phyloP scores from a whole-genome alignment of 768 basidiomycete species.

The Collybiopsis confluens region DNA sequence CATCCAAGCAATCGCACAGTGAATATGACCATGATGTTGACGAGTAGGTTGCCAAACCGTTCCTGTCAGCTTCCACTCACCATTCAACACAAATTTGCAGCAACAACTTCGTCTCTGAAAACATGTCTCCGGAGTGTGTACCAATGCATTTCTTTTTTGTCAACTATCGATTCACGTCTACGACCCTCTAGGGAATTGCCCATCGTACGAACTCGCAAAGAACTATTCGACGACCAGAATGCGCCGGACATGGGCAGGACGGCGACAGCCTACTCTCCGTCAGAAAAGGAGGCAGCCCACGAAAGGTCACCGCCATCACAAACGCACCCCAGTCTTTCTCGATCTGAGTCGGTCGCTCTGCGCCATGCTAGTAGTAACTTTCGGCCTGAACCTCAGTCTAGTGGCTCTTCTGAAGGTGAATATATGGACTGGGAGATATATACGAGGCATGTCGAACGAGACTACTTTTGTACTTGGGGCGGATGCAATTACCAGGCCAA shows the following conservation, averaged over 20 bases:
- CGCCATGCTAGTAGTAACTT: background rate
- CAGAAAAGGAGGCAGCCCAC: background rate
- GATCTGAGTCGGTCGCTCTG: too few species aligned
- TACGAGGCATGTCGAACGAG: background rate
- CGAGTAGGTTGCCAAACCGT: background rate
- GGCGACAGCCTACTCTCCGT: background rate
- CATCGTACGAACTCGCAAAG: conserved; percentile 11
- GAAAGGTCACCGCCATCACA: background rate
- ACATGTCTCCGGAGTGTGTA: background rate
- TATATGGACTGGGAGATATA: background rate
- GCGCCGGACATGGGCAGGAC: conserved; percentile 23
- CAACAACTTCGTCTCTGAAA: background rate
- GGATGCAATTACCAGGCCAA: conserved; percentile 43
- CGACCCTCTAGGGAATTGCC: conserved; percentile 11
- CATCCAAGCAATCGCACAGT: background rate
- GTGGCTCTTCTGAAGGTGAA: too few species aligned
- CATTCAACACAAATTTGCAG: background rate
- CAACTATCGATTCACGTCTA: too few species aligned
- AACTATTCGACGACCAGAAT: conserved; percentile 20
- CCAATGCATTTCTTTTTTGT: background rate
- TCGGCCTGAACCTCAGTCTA: background rate
- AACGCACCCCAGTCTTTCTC: background rate
- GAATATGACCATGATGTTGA: background rate
- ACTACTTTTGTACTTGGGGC: background rate
- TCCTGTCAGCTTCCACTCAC: background rate